Conservation (phyloP, 2,329 filamentous ascomycete species). For the Lasiodiplodia sp. region DNA sequence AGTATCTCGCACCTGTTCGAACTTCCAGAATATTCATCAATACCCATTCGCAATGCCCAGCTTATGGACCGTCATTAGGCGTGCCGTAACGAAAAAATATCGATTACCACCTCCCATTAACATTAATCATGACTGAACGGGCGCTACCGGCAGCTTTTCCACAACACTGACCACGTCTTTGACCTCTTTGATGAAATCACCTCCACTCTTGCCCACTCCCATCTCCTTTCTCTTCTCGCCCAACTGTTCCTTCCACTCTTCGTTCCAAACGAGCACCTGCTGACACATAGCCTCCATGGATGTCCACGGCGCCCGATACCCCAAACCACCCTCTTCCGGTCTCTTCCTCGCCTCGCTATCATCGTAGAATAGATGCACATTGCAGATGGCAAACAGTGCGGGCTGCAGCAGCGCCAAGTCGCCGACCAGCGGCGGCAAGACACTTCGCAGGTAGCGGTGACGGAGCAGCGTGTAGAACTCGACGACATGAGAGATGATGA, state of each 20-base stretch:
- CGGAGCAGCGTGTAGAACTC: slow-evolving; percentile 47
- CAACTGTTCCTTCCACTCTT: slow-evolving; percentile 6
- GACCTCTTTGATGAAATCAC: not conserved
- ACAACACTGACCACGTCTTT: not conserved
- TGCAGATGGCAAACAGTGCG: slow-evolving; percentile 41
- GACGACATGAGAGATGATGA: slow-evolving; percentile 50
- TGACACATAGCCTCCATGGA: slow-evolving; percentile 51
- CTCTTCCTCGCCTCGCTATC: slow-evolving; percentile 45
- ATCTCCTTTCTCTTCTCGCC: not conserved
- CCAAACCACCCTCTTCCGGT: slow-evolving; percentile 48
- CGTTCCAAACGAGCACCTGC: slow-evolving; percentile 52
- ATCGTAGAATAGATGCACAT: slow-evolving; percentile 47
- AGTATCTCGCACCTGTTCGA: not conserved
- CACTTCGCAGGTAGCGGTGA: slow-evolving; percentile 32
- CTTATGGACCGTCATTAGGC: not conserved
- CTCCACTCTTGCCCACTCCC: not conserved
- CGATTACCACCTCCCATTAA: not conserved
- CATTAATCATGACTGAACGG: not conserved
- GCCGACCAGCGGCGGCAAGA: slow-evolving; percentile 41
- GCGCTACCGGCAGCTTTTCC: not conserved
- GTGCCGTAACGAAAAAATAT: not conserved
- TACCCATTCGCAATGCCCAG: not conserved
- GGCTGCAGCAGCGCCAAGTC: slow-evolving; percentile 53
- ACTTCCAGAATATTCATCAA: not conserved
- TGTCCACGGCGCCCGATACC: slow-evolving; percentile 48